Evolutionary conservation across 2,329 filamentous ascomycete species (phyloP).

Genomic region (Parascedosporium putredinis): DNA sequence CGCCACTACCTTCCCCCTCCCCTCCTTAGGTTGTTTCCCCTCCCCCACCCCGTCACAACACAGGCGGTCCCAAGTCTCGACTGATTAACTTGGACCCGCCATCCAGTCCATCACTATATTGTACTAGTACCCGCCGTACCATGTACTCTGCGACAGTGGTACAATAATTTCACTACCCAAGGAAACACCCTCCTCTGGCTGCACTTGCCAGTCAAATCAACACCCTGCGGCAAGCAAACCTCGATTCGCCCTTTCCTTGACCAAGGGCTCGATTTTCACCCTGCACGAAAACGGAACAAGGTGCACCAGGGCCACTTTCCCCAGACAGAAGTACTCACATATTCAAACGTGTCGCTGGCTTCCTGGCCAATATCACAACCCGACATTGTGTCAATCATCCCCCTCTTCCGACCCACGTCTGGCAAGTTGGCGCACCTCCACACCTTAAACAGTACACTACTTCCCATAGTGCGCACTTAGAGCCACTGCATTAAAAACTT

Average conservation of each 20-base stretch:
- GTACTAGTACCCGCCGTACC: background rate
- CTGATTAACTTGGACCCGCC: background rate
- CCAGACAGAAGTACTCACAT: background rate
- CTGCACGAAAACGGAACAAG: background rate
- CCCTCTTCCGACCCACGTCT: background rate
- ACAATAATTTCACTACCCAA: slow-evolving; percentile 2
- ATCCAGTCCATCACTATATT: background rate
- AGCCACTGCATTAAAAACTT: slow-evolving; percentile 7
- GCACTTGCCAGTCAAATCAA: background rate
- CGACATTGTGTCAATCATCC: background rate
- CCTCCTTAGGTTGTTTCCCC: too few relatives aligned
- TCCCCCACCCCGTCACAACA: background rate
- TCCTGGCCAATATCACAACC: background rate
- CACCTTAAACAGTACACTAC: slow-evolving; percentile 3
- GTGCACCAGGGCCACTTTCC: background rate
- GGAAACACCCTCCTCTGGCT: background rate
- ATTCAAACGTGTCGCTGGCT: background rate
- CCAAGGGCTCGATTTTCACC: background rate
- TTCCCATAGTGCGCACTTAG: background rate
- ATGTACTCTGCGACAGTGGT: background rate
- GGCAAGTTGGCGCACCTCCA: slow-evolving; percentile 7
- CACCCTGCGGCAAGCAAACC: background rate
- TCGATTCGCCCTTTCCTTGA: background rate
- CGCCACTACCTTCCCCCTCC: background rate
- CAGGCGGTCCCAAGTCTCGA: background rate